A percentile compares a stretch with the other conserved stretches of the same genome.
Evolutionary conservation across 2,329 filamentous ascomycete species (phyloP).

Genomic region (Nemania sp.): DNA sequence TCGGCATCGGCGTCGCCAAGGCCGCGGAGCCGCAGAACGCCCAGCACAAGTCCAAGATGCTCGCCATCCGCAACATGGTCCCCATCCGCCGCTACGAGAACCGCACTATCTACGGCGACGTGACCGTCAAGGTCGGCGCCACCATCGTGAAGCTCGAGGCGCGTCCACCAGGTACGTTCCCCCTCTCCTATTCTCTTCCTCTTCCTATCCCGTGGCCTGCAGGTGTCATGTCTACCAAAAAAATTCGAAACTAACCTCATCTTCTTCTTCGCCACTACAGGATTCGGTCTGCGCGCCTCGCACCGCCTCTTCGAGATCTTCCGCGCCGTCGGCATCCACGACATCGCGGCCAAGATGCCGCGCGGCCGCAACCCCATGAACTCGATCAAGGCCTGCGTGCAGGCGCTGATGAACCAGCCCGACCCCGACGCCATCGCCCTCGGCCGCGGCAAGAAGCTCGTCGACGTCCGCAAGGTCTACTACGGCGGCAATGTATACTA

Average conservation of each 20-base stretch:
- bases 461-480: slow-evolving; percentile 96
- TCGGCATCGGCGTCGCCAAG: slow-evolving; percentile 92
- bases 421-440: slow-evolving; percentile 88
- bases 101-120: slow-evolving; percentile 85
- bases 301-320: slow-evolving; percentile 94
- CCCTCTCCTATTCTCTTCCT: not conserved
- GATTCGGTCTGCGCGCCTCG: slow-evolving; percentile 91
- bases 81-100: slow-evolving; percentile 91
- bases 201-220: not conserved
- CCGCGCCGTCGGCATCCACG: slow-evolving; percentile 80
- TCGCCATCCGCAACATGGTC: slow-evolving; percentile 88
- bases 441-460: slow-evolving; percentile 89
- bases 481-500: slow-evolving; percentile 57
- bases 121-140: slow-evolving; percentile 84
- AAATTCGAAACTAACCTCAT: slow-evolving; percentile 9
- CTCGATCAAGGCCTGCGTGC: slow-evolving; percentile 86
- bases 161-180: slow-evolving; percentile 78
- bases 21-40: slow-evolving; percentile 73
- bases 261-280: slow-evolving; percentile 49
- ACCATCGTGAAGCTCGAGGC: slow-evolving; percentile 79
- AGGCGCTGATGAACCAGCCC: slow-evolving; percentile 80
- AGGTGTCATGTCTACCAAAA: too few species aligned
- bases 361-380: slow-evolving; percentile 97
- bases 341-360: slow-evolving; percentile 80
- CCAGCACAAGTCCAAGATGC: slow-evolving; percentile 70